phyloP scores from a whole-genome alignment of 2,329 filamentous ascomycete genomes.

The Arthrobotrys entomopaga region DNA sequence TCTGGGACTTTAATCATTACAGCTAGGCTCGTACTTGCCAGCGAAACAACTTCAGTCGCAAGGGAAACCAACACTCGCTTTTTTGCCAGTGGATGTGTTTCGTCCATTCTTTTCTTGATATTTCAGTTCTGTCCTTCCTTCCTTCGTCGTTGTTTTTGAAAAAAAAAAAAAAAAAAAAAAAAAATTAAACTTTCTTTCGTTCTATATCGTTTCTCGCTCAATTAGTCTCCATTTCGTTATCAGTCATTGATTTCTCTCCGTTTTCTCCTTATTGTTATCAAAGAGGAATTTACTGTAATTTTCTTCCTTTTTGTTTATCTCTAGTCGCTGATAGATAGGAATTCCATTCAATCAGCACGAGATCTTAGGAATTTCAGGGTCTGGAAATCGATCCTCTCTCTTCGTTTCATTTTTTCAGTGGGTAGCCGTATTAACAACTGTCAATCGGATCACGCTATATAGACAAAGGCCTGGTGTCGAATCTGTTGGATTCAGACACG shows the following conservation, averaged over 20 bases:
- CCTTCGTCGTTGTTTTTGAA: constrained; percentile 4
- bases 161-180: no score
- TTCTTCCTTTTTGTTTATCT: not conserved
- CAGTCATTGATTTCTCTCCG: not conserved
- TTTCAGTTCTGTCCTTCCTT: constrained; percentile 23
- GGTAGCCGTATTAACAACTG: constrained; percentile 42
- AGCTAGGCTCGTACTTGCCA: constrained; percentile 26
- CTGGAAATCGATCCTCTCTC: not conserved
- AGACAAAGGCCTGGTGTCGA: constrained; percentile 6
- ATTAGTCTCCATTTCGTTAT: constrained; percentile 32
- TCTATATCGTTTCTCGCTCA: constrained; percentile 31
- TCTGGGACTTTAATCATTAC: not conserved
- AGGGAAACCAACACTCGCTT: constrained; percentile 45
- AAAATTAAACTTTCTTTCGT: constrained; percentile 34
- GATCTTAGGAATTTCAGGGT: constrained; percentile 38
- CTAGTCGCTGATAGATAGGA: constrained; percentile 38
- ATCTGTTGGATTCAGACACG: constrained; percentile 12
- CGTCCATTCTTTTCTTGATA: constrained; percentile 50
- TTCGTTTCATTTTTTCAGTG: constrained; percentile 34
- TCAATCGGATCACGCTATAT: constrained; percentile 40
- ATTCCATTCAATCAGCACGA: constrained; percentile 38
- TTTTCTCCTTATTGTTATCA: not conserved
- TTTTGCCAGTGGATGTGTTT: constrained; percentile 46
- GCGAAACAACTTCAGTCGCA: constrained; percentile 17
- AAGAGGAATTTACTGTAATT: constrained; percentile 28